Evolutionary conservation across 495 filamentous ascomycete genomes (phyloP), one percentile per base, ranked within the genome.

Genomic region (Penicillium maclennaniae): DNA sequence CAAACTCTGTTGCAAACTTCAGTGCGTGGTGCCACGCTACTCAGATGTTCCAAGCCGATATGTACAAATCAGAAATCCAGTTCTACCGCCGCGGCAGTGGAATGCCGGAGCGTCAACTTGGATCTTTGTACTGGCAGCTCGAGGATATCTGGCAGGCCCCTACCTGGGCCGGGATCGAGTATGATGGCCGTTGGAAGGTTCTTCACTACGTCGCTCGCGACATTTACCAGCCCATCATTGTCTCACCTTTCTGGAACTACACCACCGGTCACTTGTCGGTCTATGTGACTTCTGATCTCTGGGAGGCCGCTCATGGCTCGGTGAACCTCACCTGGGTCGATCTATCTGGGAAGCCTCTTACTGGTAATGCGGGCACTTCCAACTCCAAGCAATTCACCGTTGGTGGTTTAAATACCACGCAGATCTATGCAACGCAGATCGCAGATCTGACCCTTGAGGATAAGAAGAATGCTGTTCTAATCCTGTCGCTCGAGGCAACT

Each of bases 121-220:
- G 85, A 0, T 76, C 76, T 6, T 61, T 87, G 7, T 87, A 87
- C 62, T 87, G 85, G 85, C 84, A 87, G 62, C 68, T 87, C 1
- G 81, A 87, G 53, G 84, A 87, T 65, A 81, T 86, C 58, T 87
- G 84, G 84, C 81, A 84, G 59, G 84, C 83, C 7, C 83, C 84
- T 0, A 81, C 83, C 0, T 87, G 84, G 84, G 81, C 84, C 0
- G 71, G 81, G 0, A 82, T 84, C 43, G 83, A 85, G 66, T 83
- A 81, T 45, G 77, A 79, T 53, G 83, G 83, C 2, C 72, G 85
- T 4, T 86, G 83, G 83, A 87, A 87, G 58, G 74, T 83, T 4
- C 69, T 87, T 23, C 83, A 87, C 54, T 81, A 86, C 38, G 68
- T 72, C 0, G 79, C 78, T 1, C 79, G 78, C 47, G 83, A 87